These are phyloP conservation scores for Ceratobasidium sp. DNA, from an alignment of 1,284 basidiomycete genomes.

Conservation along the genomic window DNA sequence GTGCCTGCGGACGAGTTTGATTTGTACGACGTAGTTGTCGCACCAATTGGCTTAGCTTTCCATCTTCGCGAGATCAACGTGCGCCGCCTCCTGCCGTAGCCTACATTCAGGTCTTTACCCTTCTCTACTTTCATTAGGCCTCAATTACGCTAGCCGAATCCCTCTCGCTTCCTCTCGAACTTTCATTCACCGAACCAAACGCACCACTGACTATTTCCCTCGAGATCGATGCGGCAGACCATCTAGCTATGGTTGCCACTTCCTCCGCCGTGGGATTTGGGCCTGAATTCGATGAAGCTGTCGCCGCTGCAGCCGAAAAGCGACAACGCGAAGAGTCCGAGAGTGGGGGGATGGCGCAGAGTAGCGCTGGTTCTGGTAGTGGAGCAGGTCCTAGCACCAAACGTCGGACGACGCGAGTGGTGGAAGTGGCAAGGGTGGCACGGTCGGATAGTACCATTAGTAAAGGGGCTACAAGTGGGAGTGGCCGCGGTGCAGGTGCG, in stretches of 20 bases:
- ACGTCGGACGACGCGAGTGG: slow-evolving; percentile 36
- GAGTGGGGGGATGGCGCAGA: not conserved
- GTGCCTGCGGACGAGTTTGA: slow-evolving; percentile 84
- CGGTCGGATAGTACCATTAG: slow-evolving; percentile 11
- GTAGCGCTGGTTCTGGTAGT: slow-evolving; percentile 23
- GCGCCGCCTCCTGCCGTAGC: slow-evolving; percentile 49
- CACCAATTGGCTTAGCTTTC: slow-evolving; percentile 77
- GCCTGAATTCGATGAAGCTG: slow-evolving; percentile 38
- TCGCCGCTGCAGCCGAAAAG: slow-evolving; percentile 35
- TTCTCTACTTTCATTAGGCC: slow-evolving; percentile 63
- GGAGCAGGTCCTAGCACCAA: slow-evolving; percentile 12
- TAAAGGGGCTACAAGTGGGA: slow-evolving; percentile 16
- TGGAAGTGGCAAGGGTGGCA: slow-evolving; percentile 15
- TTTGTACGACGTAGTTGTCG: slow-evolving; percentile 71
- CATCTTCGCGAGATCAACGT: slow-evolving; percentile 87
- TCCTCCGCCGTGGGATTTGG: slow-evolving; percentile 38
- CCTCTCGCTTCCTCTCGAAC: slow-evolving; percentile 70
- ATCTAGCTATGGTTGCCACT: slow-evolving; percentile 48
- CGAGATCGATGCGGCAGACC: slow-evolving; percentile 48
- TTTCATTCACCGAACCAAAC: slow-evolving; percentile 78
- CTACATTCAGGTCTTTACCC: slow-evolving; percentile 7
- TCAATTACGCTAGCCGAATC: slow-evolving; percentile 81
- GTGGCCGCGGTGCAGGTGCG: slow-evolving; percentile 1
- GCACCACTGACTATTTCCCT: slow-evolving; percentile 47
- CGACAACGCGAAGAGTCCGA: slow-evolving; percentile 34